Base-by-base conservation (phyloP, 2,329 filamentous ascomycete genomes). In the Fulvia fulva region DNA sequence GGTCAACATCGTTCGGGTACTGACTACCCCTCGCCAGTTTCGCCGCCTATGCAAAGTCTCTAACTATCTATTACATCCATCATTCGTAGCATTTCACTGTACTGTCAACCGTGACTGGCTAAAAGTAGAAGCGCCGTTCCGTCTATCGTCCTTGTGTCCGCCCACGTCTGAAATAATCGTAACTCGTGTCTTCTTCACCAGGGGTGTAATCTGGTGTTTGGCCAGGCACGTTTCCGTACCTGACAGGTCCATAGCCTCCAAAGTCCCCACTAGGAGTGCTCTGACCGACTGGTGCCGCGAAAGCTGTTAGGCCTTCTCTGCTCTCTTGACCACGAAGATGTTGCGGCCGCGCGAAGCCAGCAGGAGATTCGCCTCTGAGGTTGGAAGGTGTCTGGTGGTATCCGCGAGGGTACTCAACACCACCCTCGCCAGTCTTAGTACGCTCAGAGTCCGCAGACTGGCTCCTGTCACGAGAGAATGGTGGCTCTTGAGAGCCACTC, bases 361-460 rank as follows among this genome's bases (percentile, higher is more conserved):
- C 72, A 0, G 77, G 77, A 28, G 75, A 77, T 34, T 76, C 73
- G 21, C 77, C 76, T 8, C 78, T 69, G 14, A 78, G 65, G 14
- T 70, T 67, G 5, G 67, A 69, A 1, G 77, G 76, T 12, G 78
- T 78, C 11, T 73, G 71, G 59, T 81, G 78, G 59, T 81, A 81
- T 6, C 78, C 78, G 0, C 71, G 65, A 2, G 78, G 78, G 59
- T 80, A 80, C 1, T 70, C 73, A 21, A 75, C 73, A 19, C 76
- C 75, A 1, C 63, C 56, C 0, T 68, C 61, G 1, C 63, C 71
- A 0, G 63, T 66, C 22, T 65, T 62, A 3, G 73, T 73, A 0
- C 67, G 52, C 8, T 71, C 67, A 0, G 68, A 71, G 49, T 71
- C 70, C 21, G 68, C 61, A 19, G 68, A 70, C 25, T 64, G 60